These are phyloP conservation scores for Glycine latifolia DNA, from an alignment of 306 rosid genomes.

Conservation along the genomic window DNA sequence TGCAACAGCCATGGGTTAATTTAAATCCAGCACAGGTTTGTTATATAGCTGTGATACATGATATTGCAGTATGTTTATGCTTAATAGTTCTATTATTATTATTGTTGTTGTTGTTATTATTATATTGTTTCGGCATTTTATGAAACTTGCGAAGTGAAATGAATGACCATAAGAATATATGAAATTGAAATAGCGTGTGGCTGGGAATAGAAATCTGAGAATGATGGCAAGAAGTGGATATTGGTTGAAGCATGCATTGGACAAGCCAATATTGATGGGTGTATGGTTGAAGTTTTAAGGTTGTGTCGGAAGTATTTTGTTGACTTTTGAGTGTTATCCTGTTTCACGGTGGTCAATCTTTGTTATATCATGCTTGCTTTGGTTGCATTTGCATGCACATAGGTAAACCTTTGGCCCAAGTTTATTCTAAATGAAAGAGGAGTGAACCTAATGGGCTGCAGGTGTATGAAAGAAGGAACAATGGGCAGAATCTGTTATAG, in stretches of 20 bases:
- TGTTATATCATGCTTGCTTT: slow-evolving; percentile 18
- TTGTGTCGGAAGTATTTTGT: slow-evolving; percentile 1
- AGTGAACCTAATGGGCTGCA: not conserved
- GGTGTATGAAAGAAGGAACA: slow-evolving; percentile 12
- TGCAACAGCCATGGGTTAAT: slow-evolving; percentile 96
- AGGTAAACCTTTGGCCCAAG: not conserved
- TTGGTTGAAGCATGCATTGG: slow-evolving; percentile 38
- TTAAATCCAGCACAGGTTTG: slow-evolving; percentile 96
- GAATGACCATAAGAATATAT: slow-evolving; percentile 13
- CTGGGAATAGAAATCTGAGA: slow-evolving; percentile 27
- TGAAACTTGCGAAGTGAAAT: slow-evolving; percentile 23
- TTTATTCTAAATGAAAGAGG: slow-evolving; percentile 15
- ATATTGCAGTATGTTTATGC: slow-evolving; percentile 39
- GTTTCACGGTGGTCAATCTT: slow-evolving; percentile 5
- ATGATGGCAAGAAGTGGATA: slow-evolving; percentile 30
- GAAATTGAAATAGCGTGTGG: slow-evolving; percentile 3
- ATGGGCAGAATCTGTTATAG: not conserved
- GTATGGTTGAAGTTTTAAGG: slow-evolving; percentile 24
- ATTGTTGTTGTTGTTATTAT: too few species aligned
- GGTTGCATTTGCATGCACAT: slow-evolving; percentile 15
- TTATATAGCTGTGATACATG: slow-evolving; percentile 22
- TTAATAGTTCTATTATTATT: slow-evolving; percentile 18
- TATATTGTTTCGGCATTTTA: slow-evolving; percentile 24
- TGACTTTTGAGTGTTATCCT: not conserved
- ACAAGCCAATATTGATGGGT: slow-evolving; percentile 24